These are phyloP conservation scores for Aspergillus proliferans DNA, from an alignment of 2,329 filamentous ascomycete species.

Conservation along the genomic window DNA sequence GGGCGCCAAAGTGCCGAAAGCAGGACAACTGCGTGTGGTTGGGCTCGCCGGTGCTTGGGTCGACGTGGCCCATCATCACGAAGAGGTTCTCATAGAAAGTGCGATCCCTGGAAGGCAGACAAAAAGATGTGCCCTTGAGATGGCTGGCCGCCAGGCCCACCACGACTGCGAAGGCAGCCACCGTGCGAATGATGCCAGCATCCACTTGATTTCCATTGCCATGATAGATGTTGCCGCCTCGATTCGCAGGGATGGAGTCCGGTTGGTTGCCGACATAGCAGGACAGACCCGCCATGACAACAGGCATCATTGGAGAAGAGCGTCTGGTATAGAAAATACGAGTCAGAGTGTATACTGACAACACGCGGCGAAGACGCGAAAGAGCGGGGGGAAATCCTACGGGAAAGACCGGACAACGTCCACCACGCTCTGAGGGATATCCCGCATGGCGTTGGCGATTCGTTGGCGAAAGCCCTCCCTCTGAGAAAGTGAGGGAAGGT, in stretches of 20 bases:
- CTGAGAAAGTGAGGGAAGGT: slow-evolving; percentile 36
- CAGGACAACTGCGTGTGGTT: slow-evolving; percentile 43
- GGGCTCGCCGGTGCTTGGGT: slow-evolving; percentile 42
- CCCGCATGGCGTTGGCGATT: too few species aligned
- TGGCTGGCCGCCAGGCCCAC: slow-evolving; percentile 46
- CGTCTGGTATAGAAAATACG: too few species aligned
- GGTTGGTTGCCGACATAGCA: slow-evolving; percentile 42
- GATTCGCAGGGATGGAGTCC: slow-evolving; percentile 1
- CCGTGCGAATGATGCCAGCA: neutral
- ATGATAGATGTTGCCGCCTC: neutral
- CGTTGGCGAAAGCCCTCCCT: too few species aligned
- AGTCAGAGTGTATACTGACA: too few species aligned
- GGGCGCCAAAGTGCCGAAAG: slow-evolving; percentile 48
- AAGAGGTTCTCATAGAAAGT: slow-evolving; percentile 51
- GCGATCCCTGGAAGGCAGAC: slow-evolving; percentile 42
- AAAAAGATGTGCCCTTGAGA: slow-evolving; percentile 48
- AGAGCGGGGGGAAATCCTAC: too few species aligned
- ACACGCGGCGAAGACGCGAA: too few species aligned
- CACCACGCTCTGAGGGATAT: too few species aligned
- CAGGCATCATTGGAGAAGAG: slow-evolving; percentile 22
- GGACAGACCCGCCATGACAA: neutral
- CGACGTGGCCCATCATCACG: slow-evolving; percentile 48
- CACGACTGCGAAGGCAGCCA: slow-evolving; percentile 3
- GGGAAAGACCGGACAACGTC: too few species aligned
- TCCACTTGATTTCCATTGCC: slow-evolving; percentile 2